Percentiles rank a stretch among this genome's conserved stretches.
These are phyloP conservation scores for Arachis monticola DNA, from an alignment of 331 rosid genomes.

Conservation along the genomic window DNA sequence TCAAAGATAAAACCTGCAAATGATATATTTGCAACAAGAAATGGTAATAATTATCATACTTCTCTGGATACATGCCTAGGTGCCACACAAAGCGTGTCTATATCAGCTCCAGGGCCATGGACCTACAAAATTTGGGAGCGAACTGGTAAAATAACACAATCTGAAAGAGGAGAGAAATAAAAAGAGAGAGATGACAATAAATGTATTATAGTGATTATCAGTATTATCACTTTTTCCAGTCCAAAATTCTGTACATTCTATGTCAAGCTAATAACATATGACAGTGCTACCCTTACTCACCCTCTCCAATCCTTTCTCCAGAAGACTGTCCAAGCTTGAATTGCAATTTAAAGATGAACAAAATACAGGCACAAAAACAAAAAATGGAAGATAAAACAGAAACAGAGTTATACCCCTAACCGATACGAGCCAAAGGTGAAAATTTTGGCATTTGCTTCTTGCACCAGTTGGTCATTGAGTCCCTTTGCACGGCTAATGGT, in stretches of 20 bases:
- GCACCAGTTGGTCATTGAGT: slow-evolving; percentile 76
- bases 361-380: neutral
- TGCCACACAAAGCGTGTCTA: slow-evolving; percentile 93
- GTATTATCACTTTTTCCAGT: slow-evolving; percentile 12
- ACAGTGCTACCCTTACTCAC: slow-evolving; percentile 18
- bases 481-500: slow-evolving; percentile 82
- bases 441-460: slow-evolving; percentile 97
- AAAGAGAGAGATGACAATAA: slow-evolving; percentile 1
- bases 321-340: slow-evolving; percentile 11
- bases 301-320: neutral
- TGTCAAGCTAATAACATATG: slow-evolving; percentile 16
- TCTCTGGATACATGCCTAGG: slow-evolving; percentile 95
- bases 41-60: slow-evolving; percentile 49
- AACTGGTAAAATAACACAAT: slow-evolving; percentile 10
- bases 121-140: slow-evolving; percentile 58
- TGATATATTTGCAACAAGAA: slow-evolving; percentile 30
- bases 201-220: neutral
- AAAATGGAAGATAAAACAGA: slow-evolving; percentile 29
- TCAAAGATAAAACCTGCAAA: slow-evolving; percentile 19
- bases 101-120: slow-evolving; percentile 97
- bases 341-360: slow-evolving; percentile 6
- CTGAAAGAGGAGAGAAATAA: neutral
- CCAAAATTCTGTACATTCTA: slow-evolving; percentile 12
- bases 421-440: slow-evolving; percentile 94
- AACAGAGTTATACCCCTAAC: slow-evolving; percentile 73